A percentile compares a stretch with the other conserved stretches of the same genome.
phyloP scores from a whole-genome alignment of 2,329 filamentous ascomycete species.

The Hymenoscyphus salicellus region DNA sequence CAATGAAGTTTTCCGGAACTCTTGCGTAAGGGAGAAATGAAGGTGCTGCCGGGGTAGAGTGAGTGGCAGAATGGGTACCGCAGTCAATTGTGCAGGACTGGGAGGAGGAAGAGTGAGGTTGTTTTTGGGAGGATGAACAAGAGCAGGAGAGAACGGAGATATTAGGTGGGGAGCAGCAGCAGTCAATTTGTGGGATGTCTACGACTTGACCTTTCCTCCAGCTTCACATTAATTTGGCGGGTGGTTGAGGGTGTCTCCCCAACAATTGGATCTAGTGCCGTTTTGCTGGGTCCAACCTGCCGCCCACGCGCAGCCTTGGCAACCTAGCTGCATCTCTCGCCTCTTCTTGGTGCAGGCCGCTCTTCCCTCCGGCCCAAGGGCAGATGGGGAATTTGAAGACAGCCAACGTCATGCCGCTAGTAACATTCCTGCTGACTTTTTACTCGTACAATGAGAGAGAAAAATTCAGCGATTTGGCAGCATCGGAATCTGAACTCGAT shows the following conservation, averaged over 20 bases:
- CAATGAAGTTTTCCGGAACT: background rate
- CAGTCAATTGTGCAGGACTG: background rate
- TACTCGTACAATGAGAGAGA: background rate
- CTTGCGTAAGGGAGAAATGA: slow-evolving; percentile 2
- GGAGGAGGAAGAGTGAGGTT: background rate
- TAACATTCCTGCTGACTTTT: background rate
- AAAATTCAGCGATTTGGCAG: background rate
- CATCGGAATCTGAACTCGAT: background rate
- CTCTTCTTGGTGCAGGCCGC: background rate
- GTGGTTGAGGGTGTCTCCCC: slow-evolving; percentile 1
- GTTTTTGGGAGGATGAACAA: background rate
- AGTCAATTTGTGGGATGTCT: background rate
- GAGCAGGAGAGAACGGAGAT: background rate
- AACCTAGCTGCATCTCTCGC: background rate
- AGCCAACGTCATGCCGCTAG: background rate
- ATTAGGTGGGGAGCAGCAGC: background rate
- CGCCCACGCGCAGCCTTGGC: background rate
- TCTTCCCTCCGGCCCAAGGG: background rate
- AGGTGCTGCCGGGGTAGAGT: background rate
- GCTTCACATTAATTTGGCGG: background rate
- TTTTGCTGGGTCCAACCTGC: slow-evolving; percentile 1
- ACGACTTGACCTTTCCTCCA: background rate
- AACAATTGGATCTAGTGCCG: slow-evolving; percentile 2
- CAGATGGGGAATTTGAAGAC: background rate
- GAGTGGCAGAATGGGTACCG: background rate